phyloP scores from a whole-genome alignment of 495 filamentous ascomycete genomes.

The Penicillium soppii region DNA sequence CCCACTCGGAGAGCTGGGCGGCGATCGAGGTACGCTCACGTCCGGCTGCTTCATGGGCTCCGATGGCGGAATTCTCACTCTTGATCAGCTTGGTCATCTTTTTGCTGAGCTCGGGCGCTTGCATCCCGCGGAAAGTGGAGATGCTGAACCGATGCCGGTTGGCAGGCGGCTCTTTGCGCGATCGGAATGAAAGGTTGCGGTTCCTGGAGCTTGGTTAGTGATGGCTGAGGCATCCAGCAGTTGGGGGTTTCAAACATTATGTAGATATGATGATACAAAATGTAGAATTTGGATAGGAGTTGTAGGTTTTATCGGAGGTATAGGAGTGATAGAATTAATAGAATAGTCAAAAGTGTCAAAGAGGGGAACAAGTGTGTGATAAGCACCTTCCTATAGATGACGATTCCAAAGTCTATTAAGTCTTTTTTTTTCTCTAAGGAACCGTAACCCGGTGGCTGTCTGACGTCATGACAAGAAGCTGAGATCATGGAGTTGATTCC shows the following conservation, averaged over 20 bases:
- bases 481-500: too few species aligned
- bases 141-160: constrained; percentile 70
- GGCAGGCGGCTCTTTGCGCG: constrained; percentile 41
- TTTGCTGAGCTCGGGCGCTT: constrained; percentile 80
- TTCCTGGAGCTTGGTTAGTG: constrained; percentile 44
- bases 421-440: constrained; percentile 10
- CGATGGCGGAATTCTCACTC: constrained; percentile 79
- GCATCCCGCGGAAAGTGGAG: constrained; percentile 73
- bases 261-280: background rate
- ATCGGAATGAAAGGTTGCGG: constrained; percentile 60
- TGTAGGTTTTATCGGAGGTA: too few species aligned
- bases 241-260: background rate
- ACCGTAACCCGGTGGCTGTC: constrained; percentile 18
- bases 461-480: constrained; percentile 28
- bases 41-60: constrained; percentile 77
- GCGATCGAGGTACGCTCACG: constrained; percentile 81
- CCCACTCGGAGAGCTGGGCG: constrained; percentile 94
- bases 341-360: background rate
- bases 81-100: constrained; percentile 90
- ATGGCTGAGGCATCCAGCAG: background rate
- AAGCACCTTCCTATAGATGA: constrained; percentile 26
- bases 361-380: background rate
- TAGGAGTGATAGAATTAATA: too few species aligned
- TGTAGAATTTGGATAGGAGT: too few species aligned
- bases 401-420: constrained; percentile 23